Percentiles rank a stretch among this genome's conserved stretches.
Conservation (phyloP, 805 yeast species). For the Candida sithepensis region DNA sequence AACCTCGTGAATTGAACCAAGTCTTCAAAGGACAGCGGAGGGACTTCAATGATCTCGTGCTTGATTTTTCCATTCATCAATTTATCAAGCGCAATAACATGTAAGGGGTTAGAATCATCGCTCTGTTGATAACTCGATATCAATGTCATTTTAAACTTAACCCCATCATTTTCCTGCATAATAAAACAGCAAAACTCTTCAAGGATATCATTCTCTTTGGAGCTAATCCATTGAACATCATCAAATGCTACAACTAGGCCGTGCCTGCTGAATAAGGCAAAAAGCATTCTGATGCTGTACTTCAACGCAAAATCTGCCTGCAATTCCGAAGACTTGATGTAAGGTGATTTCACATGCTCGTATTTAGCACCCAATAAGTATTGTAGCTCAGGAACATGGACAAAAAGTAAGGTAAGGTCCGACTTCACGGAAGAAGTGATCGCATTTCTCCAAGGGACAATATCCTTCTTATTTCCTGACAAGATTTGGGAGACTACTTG, state of each 20-base stretch:
- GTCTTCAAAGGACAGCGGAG: neutral
- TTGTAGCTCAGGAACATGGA: conserved; percentile 42
- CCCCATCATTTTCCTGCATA: conserved; percentile 6
- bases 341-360: conserved; percentile 22
- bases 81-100: neutral
- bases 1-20: neutral
- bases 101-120: neutral
- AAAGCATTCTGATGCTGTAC: conserved; percentile 33
- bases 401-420: conserved; percentile 39
- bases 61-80: neutral
- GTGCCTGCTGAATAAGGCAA: conserved; percentile 35
- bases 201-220: conserved; percentile 27
- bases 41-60: neutral
- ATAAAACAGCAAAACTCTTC: conserved; percentile 27
- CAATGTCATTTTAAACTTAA: neutral
- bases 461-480: conserved; percentile 32
- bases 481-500: conserved; percentile 39
- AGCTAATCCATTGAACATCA: conserved; percentile 43
- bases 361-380: conserved; percentile 42
- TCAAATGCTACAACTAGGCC: conserved; percentile 44
- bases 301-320: conserved; percentile 39
- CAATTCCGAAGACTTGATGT: conserved; percentile 16
- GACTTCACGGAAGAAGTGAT: conserved; percentile 36
- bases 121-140: neutral
- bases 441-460: conserved; percentile 38